Base-by-base conservation (phyloP, 1,284 basidiomycete species). In the Tilletia walkeri region DNA sequence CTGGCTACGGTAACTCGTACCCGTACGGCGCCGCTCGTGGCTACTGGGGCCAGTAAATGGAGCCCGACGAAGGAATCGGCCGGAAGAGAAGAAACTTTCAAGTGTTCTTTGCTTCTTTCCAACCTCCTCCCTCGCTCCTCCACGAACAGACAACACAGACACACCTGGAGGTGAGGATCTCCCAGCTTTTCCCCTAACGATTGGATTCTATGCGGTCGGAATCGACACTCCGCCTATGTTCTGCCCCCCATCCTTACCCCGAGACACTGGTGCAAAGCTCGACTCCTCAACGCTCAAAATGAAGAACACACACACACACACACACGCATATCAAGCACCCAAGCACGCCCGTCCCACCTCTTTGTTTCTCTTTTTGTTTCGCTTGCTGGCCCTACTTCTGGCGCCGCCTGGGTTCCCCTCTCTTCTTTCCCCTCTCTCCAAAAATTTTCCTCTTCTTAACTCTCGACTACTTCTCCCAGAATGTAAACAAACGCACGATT, bases 21-120 rank as follows among this genome's bases (percentile, higher is more conserved):
- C 56, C 71, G 50, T 81, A 81, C 73, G 76, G 72, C 67, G 76
- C 74, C 70, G 79, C 79, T 67, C 73, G 76, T 45, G 45, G 56
- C 56, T 82, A 81, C 76, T 81, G 81, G 80, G 81, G 78, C 30
- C 63, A 70, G 49, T 67, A 24, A 70, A 30, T 65, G 48, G 41
- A 14, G 41, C 14, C 36, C 49, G 38, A 16, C 41, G 41, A 45
- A 45, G 41, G 14, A 45, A 7, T 45, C 14, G 41, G 6, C 41
- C 41, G 41, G 41, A 45, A 48, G 14, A 45, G 9, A 45, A 45
- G 41, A 45, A 3, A 14, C 24, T 30, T 30, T 30, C 24, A 30
- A 30, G 24, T 30, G 24, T 2, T 30, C 24, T 30, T 30, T 30
- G 24, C 24, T 30, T 2, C 24, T 2, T 30, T 2, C 24, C 2